Percentiles rank a stretch among this genome's conserved stretches.
Evolutionary conservation across 169 alveolate species (phyloP).

Genomic region (Cryptosporidium felis): DNA sequence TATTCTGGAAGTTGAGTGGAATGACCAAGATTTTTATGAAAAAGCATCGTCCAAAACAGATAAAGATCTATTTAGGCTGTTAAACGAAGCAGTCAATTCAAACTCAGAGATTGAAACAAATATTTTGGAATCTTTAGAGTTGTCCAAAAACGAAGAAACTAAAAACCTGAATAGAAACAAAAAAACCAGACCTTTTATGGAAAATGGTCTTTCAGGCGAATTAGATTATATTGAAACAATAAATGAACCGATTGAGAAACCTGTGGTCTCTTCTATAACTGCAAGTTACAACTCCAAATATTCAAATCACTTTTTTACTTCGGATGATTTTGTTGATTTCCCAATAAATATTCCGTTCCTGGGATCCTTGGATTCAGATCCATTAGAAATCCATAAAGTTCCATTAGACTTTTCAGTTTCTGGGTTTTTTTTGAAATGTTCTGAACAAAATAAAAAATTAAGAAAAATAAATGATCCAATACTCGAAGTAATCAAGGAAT

Average conservation of each 20-base stretch:
- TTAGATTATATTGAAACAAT: neutral
- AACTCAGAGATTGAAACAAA: neutral
- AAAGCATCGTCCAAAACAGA: slow-evolving; percentile 23
- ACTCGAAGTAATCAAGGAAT: neutral
- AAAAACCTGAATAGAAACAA: neutral
- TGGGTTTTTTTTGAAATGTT: neutral
- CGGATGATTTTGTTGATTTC: too few relatives aligned
- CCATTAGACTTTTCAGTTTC: slow-evolving; percentile 35
- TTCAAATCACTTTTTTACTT: too few relatives aligned
- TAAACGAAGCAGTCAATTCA: slow-evolving; percentile 12
- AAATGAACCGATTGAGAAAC: neutral
- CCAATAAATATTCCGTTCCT: slow-evolving; percentile 20
- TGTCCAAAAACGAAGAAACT: neutral
- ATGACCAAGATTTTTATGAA: slow-evolving; percentile 52
- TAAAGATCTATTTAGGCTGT: slow-evolving; percentile 26
- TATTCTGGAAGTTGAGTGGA: slow-evolving; percentile 43
- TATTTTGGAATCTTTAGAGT: neutral
- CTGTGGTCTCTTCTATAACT: neutral
- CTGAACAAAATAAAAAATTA: neutral
- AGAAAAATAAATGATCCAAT: slow-evolving; percentile 10
- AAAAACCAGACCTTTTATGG: neutral
- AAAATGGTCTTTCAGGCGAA: neutral
- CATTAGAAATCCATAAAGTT: slow-evolving; percentile 4
- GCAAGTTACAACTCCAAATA: slow-evolving; percentile 1
- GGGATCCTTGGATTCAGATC: slow-evolving; percentile 59